Evolutionary conservation across 352 stramenopile species (phyloP), one percentile per base, ranked within the genome.

Genomic region (Phytopythium chamaehyphon): DNA sequence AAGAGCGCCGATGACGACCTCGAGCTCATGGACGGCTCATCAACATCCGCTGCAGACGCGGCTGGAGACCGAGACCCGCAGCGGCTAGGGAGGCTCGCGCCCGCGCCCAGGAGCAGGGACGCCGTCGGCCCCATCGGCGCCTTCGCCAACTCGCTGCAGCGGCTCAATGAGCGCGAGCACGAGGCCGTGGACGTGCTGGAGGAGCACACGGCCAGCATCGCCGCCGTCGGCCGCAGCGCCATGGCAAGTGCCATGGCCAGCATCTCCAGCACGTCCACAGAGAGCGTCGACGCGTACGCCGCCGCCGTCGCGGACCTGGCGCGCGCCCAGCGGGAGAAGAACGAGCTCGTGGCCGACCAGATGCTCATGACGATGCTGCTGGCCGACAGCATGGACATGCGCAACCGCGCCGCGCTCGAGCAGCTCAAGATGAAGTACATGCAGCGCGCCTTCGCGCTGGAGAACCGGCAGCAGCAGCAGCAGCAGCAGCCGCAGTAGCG

Each of bases 331-430:
- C 37, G 24, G 31, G 54, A 55, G 47, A 54, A 54, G 28, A 61
- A 61, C 33, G 54, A 55, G n/a, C 40, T 61, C 19, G 47, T 54
- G 15, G 54, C 54, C 2, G 54, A 61, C 47, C 46, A 61, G 31
- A 55, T 61, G 54, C 54, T 61, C 19, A 54, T 61, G 46, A 55
- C 54, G 19, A 61, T 61, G 47, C 40, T 61, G 47, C 54, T 61
- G 12, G 39, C 46, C 7, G 54, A 61, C 40, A 44, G 21, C 11
- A 33, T 36, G 21, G 47, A 61, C 54, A 12, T 47, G 18, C 12
- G 46, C 15, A 61, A 61, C n/a, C 47, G 47, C 15, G 19, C 22
- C 2, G 46, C 46, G 39, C 47, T 61, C 21, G 54, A 49, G 39
- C 54, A 55, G 39, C 54, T 61, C 26, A 55, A 61, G 47, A 43